These are phyloP conservation scores for Volvox africanus DNA, from an alignment of 139 green algal species.

Conservation along the genomic window DNA sequence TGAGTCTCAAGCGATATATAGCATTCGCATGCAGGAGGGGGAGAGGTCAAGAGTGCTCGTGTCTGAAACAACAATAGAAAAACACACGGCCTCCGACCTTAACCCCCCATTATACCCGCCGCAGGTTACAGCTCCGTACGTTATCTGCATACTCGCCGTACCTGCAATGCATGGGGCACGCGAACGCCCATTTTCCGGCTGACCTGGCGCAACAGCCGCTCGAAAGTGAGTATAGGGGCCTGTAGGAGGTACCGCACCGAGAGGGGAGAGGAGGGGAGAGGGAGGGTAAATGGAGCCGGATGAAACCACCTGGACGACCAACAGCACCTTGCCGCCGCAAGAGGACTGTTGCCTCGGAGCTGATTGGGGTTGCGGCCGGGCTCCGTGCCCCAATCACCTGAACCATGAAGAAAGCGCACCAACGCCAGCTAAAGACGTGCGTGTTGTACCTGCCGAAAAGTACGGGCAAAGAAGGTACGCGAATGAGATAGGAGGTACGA, in stretches of 20 bases:
- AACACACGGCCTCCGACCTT: no score
- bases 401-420: constrained; percentile 65
- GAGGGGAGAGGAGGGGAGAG: neutral
- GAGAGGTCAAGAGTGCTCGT: no score
- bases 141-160: neutral
- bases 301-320: neutral
- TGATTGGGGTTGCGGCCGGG: no score
- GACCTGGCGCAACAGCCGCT: constrained; percentile 38
- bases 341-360: no score
- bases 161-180: constrained; percentile 26
- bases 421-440: constrained; percentile 51
- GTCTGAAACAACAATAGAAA: no score
- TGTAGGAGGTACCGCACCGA: neutral
- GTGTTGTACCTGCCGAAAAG: constrained; percentile 54
- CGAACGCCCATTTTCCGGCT: neutral
- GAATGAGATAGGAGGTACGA: no score
- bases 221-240: constrained; percentile 60
- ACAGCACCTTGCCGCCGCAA: no score
- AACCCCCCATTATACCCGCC: no score
- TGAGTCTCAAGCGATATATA: no score
- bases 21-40: no score
- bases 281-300: neutral
- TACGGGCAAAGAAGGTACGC: no score
- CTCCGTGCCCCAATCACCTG: constrained; percentile 23
- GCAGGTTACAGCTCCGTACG: no score